Evolutionary conservation across 139 green algal genomes (phyloP).

Genomic region (Chara braunii): DNA sequence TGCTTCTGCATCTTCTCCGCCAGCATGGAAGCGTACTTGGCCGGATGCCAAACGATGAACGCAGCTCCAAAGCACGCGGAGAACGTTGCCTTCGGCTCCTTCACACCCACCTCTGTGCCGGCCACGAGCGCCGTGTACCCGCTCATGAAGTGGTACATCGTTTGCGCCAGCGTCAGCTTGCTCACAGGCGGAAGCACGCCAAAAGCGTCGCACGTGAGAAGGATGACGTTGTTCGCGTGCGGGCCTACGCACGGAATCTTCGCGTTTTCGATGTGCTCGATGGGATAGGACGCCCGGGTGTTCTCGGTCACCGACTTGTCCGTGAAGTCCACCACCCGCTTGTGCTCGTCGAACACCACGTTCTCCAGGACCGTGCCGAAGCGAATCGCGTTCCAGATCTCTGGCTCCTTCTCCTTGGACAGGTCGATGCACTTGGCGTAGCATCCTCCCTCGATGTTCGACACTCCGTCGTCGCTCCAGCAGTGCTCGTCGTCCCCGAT

Average conservation of each 20-base stretch:
- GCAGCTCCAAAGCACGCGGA: conserved; percentile 43
- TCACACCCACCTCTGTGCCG: conserved; percentile 86
- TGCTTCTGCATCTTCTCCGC: conserved; percentile 77
- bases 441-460: conserved; percentile 94
- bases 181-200: conserved; percentile 84
- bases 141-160: conserved; percentile 96
- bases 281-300: conserved; percentile 90
- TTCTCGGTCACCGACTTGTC: conserved; percentile 59
- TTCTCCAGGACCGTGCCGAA: conserved; percentile 90
- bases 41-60: conserved; percentile 75
- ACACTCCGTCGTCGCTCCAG: conserved; percentile 75
- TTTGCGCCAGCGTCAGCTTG: conserved; percentile 74
- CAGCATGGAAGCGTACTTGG: conserved; percentile 83
- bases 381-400: conserved; percentile 83
- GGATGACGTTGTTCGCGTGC: conserved; percentile 59
- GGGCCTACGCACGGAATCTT: conserved; percentile 27
- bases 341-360: conserved; percentile 61
- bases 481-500: conserved; percentile 92
- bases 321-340: conserved; percentile 9
- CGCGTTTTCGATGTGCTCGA: conserved; percentile 84
- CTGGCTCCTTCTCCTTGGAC: conserved; percentile 66
- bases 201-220: conserved; percentile 88
- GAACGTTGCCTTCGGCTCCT: conserved; percentile 82
- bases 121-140: conserved; percentile 89
- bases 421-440: conserved; percentile 94